Base-by-base conservation (phyloP, 441 rosid genomes). In the Jatropha multifida region DNA sequence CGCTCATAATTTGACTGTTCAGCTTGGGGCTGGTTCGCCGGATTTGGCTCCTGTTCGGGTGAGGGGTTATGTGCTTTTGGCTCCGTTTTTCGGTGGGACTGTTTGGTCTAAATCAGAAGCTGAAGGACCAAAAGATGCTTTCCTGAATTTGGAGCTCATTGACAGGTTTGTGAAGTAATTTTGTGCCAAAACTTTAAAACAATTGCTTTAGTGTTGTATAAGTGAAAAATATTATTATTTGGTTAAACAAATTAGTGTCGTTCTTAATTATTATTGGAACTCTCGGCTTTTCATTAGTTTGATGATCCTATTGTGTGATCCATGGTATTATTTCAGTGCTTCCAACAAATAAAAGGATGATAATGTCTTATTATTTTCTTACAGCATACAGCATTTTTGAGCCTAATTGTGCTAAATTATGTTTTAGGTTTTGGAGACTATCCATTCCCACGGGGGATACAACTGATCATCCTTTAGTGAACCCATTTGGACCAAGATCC, bases 71-170 rank as follows among this genome's bases (percentile, higher is more conserved):
- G 86, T 88, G 44, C 77, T 88, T 44, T 75, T 88, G 74, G 90
- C 87, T 12, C 92, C 94, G 0, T 87, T 88, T 74, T 90, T 90
- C n/a, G 90, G 94, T 7, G 91, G 94, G 51, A 85, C 85, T 1
- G 85, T 79, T 13, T 10, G 78, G 83, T 72, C 75, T 48, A 84
- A 62, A 73, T 84, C 88, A 2, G 92, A 90, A 80, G 88, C 86
- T 10, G 89, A 90, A 74, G 92, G 87, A 52, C 85, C 89, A 3
- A 82, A 79, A 44, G 92, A 86, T 18, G 86, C 89, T 7, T 84
- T 86, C 78, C 86, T 90, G 7, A 85, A 88, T 65, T 65, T 74
- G 82, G 88, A 90, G 52, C 89, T 88, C 66, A 88, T 88, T 23
- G 90, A 90, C 79, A 83, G 94, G 90, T 87, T 72, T 69, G 71